Conservation (phyloP, 768 basidiomycete genomes). For the Podaxis sp. region DNA sequence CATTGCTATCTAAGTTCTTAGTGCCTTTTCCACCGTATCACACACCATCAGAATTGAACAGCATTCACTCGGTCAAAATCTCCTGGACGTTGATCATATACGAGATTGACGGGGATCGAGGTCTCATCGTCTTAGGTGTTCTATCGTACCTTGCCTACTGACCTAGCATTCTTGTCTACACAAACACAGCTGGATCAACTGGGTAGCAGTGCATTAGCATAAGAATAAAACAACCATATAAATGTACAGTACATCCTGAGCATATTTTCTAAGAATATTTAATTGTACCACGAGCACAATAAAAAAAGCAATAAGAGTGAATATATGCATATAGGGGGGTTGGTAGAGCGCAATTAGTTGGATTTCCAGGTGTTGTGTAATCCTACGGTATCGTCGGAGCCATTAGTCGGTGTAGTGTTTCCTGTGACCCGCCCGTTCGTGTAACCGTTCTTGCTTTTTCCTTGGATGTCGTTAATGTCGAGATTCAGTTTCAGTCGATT, state of each 20-base stretch:
- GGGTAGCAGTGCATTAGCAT: slow-evolving; percentile 3
- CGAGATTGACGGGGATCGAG: no score
- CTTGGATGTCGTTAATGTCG: slow-evolving; percentile 33
- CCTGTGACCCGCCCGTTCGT: slow-evolving; percentile 24
- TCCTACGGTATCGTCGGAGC: slow-evolving; percentile 75
- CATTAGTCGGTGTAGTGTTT: slow-evolving; percentile 42
- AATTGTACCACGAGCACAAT: not conserved
- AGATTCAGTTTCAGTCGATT: slow-evolving; percentile 54
- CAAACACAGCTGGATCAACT: not conserved
- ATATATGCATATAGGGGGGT: not conserved
- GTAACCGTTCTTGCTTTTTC: slow-evolving; percentile 28
- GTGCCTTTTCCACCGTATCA: slow-evolving; percentile 84
- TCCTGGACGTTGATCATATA: slow-evolving; percentile 20
- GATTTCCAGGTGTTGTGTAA: slow-evolving; percentile 62
- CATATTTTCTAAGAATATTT: not conserved
- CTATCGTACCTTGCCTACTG: no score
- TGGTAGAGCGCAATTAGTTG: not conserved
- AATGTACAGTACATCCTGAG: slow-evolving; percentile 8
- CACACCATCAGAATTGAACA: slow-evolving; percentile 76
- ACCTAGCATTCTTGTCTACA: not conserved
- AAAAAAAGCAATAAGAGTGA: not conserved
- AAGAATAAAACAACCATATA: slow-evolving; percentile 10
- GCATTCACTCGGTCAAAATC: slow-evolving; percentile 53
- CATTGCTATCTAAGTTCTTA: slow-evolving; percentile 79
- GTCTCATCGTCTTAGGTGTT: no score